phyloP scores from a whole-genome alignment of 1,139 yeast genomes.

The Blastobotrys indianensis region DNA sequence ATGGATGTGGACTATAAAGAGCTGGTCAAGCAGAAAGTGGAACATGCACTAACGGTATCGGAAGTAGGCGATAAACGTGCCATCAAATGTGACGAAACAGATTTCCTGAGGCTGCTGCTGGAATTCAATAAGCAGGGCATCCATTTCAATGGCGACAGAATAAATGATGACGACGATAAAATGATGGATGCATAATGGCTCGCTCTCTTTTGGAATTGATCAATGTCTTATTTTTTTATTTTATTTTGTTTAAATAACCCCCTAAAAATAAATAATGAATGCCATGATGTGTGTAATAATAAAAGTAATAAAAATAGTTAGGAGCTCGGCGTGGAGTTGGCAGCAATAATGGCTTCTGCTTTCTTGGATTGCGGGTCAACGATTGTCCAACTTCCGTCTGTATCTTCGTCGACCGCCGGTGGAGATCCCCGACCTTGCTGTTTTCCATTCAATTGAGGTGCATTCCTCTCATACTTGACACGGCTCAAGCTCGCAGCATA shows the following conservation, averaged over 20 bases:
- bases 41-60: conserved; percentile 59
- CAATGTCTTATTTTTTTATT: neutral
- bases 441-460: neutral
- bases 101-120: conserved; percentile 75
- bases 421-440: neutral
- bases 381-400: conserved; percentile 12
- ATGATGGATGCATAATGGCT: no score
- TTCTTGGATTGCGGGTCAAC: conserved; percentile 1
- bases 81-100: conserved; percentile 91
- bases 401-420: neutral
- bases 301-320: neutral
- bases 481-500: conserved; percentile 46
- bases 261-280: neutral
- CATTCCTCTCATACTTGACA: neutral
- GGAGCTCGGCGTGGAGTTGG: neutral
- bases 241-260: no score
- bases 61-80: conserved; percentile 83
- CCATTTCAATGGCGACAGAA: conserved; percentile 45
- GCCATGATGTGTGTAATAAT: neutral
- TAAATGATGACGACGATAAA: no score
- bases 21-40: conserved; percentile 53
- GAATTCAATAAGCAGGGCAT: conserved; percentile 97
- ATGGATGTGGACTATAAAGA: conserved; percentile 40
- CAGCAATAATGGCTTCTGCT: no score
- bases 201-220: no score